phyloP scores from a whole-genome alignment of 352 stramenopile genomes.

The Phytophthora constricta region DNA sequence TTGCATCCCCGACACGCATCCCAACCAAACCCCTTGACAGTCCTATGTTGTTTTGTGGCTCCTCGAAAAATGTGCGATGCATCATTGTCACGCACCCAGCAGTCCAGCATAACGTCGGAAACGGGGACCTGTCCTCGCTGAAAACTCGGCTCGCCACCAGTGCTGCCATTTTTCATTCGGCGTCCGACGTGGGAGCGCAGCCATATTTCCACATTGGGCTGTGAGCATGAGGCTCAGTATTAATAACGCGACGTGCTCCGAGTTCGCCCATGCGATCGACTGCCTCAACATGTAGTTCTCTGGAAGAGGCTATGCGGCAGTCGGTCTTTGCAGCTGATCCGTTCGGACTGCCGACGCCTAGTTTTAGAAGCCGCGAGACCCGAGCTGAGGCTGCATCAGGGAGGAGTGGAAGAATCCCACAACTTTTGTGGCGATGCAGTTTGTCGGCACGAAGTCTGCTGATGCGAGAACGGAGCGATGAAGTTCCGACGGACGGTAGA shows the following conservation, averaged over 20 bases:
- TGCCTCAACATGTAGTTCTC: constrained; percentile 37
- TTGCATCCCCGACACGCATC: constrained; percentile 6
- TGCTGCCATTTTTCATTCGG: constrained; percentile 40
- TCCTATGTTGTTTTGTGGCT: constrained; percentile 6
- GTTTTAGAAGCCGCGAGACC: constrained; percentile 29
- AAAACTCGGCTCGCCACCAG: constrained; percentile 30
- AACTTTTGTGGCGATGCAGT: constrained; percentile 35
- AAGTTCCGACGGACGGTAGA: not conserved
- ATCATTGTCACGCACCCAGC: constrained; percentile 19
- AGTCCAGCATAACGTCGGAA: constrained; percentile 32
- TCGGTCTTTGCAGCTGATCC: constrained; percentile 38
- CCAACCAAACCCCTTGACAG: not conserved
- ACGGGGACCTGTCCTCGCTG: constrained; percentile 23
- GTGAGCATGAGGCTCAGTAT: constrained; percentile 29
- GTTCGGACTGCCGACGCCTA: constrained; percentile 15
- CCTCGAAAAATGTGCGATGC: constrained; percentile 38
- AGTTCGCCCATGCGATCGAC: constrained; percentile 38
- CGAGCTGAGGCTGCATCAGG: constrained; percentile 10
- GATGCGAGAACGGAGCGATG: constrained; percentile 20
- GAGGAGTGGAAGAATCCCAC: constrained; percentile 20
- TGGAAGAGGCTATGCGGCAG: constrained; percentile 37
- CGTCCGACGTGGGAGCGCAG: constrained; percentile 8
- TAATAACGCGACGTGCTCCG: constrained; percentile 21
- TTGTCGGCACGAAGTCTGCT: constrained; percentile 32
- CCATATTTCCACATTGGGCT: constrained; percentile 7